These are phyloP conservation scores for Alternaria ethzedia DNA, from an alignment of 2,329 filamentous ascomycete genomes.

Conservation along the genomic window DNA sequence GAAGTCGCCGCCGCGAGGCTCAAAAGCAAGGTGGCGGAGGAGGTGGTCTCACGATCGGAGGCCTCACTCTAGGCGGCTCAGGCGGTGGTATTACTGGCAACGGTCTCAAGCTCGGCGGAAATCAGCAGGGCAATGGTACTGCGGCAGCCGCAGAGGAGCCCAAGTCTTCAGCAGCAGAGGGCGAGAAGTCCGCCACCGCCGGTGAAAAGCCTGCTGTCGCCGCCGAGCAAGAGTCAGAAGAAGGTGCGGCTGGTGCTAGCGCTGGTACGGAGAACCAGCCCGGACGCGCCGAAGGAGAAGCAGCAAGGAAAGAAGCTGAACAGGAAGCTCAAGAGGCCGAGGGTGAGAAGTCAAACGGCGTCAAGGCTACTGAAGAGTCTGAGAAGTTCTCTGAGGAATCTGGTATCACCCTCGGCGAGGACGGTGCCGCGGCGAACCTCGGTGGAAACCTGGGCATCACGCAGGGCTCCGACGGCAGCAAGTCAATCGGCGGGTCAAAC, in stretches of 20 bases:
- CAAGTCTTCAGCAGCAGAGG: conserved; percentile 5
- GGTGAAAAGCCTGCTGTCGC: conserved; percentile 10
- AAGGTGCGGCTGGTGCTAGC: conserved; percentile 7
- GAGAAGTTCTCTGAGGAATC: conserved; percentile 38
- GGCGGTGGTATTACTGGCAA: conserved; percentile 35
- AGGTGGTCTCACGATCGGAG: conserved; percentile 33
- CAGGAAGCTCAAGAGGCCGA: conserved; percentile 24
- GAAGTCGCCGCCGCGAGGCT: conserved; percentile 4
- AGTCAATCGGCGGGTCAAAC: conserved; percentile 37
- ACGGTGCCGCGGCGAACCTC: conserved; percentile 36
- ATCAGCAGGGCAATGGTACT: conserved; percentile 14
- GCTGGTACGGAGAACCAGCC: conserved; percentile 30
- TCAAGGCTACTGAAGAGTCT: conserved; percentile 39
- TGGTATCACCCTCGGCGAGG: conserved; percentile 32
- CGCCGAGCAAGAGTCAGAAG: conserved; percentile 6
- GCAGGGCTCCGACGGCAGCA: conserved; percentile 40
- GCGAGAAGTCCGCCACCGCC: conserved; percentile 1
- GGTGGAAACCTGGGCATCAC: conserved; percentile 44
- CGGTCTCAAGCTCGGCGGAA: conserved; percentile 29
- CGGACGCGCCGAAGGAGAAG: conserved; percentile 19
- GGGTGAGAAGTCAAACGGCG: conserved; percentile 27
- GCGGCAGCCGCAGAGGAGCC: conserved; percentile 7
- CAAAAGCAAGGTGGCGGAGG: conserved; percentile 18
- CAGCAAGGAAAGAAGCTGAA: conserved; percentile 20
- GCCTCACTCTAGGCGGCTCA: conserved; percentile 39